These are phyloP conservation scores for Sphaerostilbella broomeana DNA, from an alignment of 2,329 filamentous ascomycete genomes.

Conservation along the genomic window DNA sequence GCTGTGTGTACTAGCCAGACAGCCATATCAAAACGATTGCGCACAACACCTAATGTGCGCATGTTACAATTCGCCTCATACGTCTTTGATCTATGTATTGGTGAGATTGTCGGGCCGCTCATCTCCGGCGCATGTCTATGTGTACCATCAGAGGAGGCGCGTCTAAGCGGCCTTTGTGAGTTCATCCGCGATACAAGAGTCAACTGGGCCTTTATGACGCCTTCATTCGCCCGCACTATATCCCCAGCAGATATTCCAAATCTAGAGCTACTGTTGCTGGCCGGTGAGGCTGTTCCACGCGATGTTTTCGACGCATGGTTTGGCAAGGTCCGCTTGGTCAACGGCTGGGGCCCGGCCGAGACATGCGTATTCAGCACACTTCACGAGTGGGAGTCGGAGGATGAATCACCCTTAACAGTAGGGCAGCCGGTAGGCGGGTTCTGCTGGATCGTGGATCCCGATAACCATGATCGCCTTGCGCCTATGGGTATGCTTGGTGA, in stretches of 20 bases:
- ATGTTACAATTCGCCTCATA: slow-evolving; percentile 9
- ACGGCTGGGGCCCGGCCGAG: slow-evolving; percentile 19
- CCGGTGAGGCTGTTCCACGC: slow-evolving; percentile 9
- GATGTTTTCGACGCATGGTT: slow-evolving; percentile 14
- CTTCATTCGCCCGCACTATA: slow-evolving; percentile 7
- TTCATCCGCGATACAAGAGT: slow-evolving; percentile 5
- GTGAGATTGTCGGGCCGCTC: slow-evolving; percentile 7
- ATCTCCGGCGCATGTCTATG: slow-evolving; percentile 7
- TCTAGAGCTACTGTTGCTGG: slow-evolving; percentile 3
- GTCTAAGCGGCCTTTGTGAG: slow-evolving; percentile 8
- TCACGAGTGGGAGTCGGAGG: slow-evolving; percentile 8
- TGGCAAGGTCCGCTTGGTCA: slow-evolving; percentile 13
- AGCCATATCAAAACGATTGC: slow-evolving; percentile 1
- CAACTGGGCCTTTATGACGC: slow-evolving; percentile 11
- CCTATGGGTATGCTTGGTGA: slow-evolving; percentile 11
- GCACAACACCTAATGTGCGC: not conserved
- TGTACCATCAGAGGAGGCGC: slow-evolving; percentile 9
- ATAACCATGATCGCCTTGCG: slow-evolving; percentile 6
- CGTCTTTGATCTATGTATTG: slow-evolving; percentile 12
- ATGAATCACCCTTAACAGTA: slow-evolving; percentile 11
- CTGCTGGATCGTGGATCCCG: slow-evolving; percentile 10
- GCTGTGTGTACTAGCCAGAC: slow-evolving; percentile 6
- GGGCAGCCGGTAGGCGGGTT: slow-evolving; percentile 8
- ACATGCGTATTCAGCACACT: slow-evolving; percentile 11
- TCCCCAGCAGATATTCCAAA: slow-evolving; percentile 4